Base-by-base conservation (phyloP, 352 stramenopile genomes). In the Phytophthora cryptogea region DNA sequence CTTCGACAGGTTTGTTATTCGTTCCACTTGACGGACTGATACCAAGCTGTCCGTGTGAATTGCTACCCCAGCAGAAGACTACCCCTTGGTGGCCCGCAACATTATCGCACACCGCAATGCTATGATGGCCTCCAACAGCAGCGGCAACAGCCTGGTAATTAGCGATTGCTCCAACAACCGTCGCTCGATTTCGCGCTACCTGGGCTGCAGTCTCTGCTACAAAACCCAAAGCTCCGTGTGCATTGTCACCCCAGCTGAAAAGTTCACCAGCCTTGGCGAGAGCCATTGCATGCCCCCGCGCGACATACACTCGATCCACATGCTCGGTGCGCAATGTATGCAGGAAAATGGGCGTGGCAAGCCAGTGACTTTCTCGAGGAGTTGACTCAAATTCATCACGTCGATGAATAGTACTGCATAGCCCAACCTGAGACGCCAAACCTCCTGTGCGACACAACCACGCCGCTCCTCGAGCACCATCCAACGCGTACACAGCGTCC, bases 181-280 rank as follows among this genome's bases (percentile, higher is more conserved):
- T 73, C 5, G 81, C 68, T 27, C 80, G 78, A 60, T 89, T 86
- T 13, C 69, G 66, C 11, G 77, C 74, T 4, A 89, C 79, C 0
- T 79, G 58, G 3, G 77, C 80, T 7, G 77, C 63, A n/a, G 61
- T 76, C 13, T 77, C 66, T 7, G 65, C 66, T 9, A 54, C 58
- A 48, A 85, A 82, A 10, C 86, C 84, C 17, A 92, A 74, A 8
- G 86, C 76, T 13, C 84, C 83, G 32, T 99, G 89, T 49, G 98
- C 93, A 56, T 97, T 97, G 57, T 91, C 94, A 13, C 97, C 97
- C 92, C 96, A 99, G 5, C 88, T 92, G 59, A 97, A 98, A 5
- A 99, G 86, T 26, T 88, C 69, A 0, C 96, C 96, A 16, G 90
- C 80, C 3, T 82, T 70, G 2, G 88, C 88, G 4, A 96, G 67